Evolutionary conservation across 371 early-diverging fungal genomes (phyloP).

Genomic region (Chytridium lagenaria): DNA sequence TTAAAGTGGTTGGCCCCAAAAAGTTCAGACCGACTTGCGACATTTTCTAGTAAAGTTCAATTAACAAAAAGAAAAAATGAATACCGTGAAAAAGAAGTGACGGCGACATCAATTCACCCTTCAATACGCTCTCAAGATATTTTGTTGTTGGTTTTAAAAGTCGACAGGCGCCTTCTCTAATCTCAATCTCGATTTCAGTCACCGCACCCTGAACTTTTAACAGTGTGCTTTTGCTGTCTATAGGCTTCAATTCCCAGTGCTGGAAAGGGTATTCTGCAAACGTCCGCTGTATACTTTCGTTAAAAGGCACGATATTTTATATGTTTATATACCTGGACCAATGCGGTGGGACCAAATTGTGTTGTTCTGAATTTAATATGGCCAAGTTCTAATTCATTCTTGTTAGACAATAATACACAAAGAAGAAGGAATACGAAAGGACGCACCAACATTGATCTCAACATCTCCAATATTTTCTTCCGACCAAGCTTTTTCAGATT

Average conservation of each 20-base stretch:
- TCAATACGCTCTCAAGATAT: conserved; percentile 32
- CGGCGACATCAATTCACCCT: conserved; percentile 40
- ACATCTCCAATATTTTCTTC: conserved; percentile 55
- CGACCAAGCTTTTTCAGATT: conserved; percentile 45
- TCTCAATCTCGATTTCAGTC: conserved; percentile 49
- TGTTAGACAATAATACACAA: not conserved
- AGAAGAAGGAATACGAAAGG: too few species aligned
- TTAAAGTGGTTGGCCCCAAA: conserved; percentile 46
- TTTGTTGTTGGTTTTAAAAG: conserved; percentile 38
- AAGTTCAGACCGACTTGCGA: conserved; percentile 53
- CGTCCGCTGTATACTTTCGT: conserved; percentile 36
- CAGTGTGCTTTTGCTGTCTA: conserved; percentile 32
- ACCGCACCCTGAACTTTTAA: conserved; percentile 44
- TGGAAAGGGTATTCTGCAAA: conserved; percentile 52
- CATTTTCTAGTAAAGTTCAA: conserved; percentile 35
- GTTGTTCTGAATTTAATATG: conserved; percentile 52
- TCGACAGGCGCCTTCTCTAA: conserved; percentile 46
- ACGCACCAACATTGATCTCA: conserved; percentile 51
- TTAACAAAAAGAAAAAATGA: not conserved
- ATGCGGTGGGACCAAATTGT: conserved; percentile 53
- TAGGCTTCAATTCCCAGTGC: conserved; percentile 49
- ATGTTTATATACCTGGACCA: conserved; percentile 48
- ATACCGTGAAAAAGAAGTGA: conserved; percentile 46
- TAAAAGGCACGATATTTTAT: not conserved
- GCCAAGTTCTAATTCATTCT: conserved; percentile 34